These are phyloP conservation scores for Hyaloperonospora brassicae DNA, from an alignment of 352 stramenopile genomes.

Conservation along the genomic window DNA sequence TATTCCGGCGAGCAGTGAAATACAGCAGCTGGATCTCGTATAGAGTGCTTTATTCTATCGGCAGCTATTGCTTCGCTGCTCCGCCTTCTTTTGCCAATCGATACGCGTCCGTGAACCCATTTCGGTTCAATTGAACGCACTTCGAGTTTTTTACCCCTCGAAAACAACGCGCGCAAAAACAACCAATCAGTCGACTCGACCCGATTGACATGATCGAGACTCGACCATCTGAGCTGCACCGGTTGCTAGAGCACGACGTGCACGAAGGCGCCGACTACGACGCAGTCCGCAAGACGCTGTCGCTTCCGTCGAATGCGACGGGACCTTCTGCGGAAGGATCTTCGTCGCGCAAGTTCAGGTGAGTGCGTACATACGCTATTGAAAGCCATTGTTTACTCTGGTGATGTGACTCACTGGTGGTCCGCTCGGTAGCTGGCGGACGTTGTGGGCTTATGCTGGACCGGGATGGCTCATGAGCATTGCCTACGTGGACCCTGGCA, in stretches of 20 bases:
- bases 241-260: slow-evolving; percentile 25
- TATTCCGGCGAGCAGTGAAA: too few relatives aligned
- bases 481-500: slow-evolving; percentile 93
- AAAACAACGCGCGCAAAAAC: too few relatives aligned
- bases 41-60: too few relatives aligned
- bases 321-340: slow-evolving; percentile 40
- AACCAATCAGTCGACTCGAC: neutral
- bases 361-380: slow-evolving; percentile 7
- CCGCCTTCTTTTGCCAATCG: too few relatives aligned
- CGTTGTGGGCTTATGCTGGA: slow-evolving; percentile 75
- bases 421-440: slow-evolving; percentile 41
- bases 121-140: too few relatives aligned
- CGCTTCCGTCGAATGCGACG: slow-evolving; percentile 45
- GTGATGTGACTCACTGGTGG: neutral
- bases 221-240: slow-evolving; percentile 23
- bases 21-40: too few relatives aligned
- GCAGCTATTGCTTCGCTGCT: too few relatives aligned
- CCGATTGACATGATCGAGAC: slow-evolving; percentile 12
- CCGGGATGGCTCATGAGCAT: slow-evolving; percentile 90
- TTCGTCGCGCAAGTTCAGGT: slow-evolving; percentile 23
- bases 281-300: slow-evolving; percentile 43
- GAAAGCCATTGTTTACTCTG: neutral
- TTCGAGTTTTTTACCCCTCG: too few relatives aligned
- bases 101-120: too few relatives aligned
- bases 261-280: slow-evolving; percentile 30